These are phyloP conservation scores for Santalum album DNA, from an alignment of 164 flowering plant genomes.

Conservation along the genomic window DNA sequence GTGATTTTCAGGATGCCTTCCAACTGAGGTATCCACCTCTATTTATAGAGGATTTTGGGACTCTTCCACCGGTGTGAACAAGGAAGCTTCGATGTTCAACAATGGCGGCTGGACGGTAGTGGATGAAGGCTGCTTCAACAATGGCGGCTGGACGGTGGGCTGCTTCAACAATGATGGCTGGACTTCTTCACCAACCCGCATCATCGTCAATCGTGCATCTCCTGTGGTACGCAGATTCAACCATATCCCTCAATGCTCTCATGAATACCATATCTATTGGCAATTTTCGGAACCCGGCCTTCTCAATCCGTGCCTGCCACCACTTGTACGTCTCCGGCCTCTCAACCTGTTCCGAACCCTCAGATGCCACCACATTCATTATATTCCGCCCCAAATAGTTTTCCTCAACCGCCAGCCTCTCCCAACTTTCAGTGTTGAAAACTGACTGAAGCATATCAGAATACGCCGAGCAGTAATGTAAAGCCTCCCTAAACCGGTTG, in stretches of 20 bases:
- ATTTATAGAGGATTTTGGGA: too few relatives aligned
- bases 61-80: too few relatives aligned
- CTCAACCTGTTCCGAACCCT: slow-evolving; percentile 39
- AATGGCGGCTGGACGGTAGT: too few relatives aligned
- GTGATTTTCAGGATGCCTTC: too few relatives aligned
- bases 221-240: slow-evolving; percentile 17
- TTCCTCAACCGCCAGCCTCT: slow-evolving; percentile 35
- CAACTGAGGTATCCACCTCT: too few relatives aligned
- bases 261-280: slow-evolving; percentile 15
- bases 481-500: slow-evolving; percentile 46
- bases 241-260: slow-evolving; percentile 12
- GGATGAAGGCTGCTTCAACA: too few relatives aligned
- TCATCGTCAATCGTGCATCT: slow-evolving; percentile 12
- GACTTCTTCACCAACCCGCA: too few relatives aligned
- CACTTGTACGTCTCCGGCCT: slow-evolving; percentile 37
- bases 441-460: slow-evolving; percentile 35
- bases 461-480: slow-evolving; percentile 37
- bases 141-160: too few relatives aligned
- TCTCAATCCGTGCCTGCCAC: slow-evolving; percentile 26
- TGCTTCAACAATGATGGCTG: too few relatives aligned
- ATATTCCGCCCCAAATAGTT: slow-evolving; percentile 29
- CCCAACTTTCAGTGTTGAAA: slow-evolving; percentile 20
- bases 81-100: too few relatives aligned
- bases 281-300: slow-evolving; percentile 29
- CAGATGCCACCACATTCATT: slow-evolving; percentile 49